Base-by-base conservation (phyloP, 1,139 yeast genomes). In the Candida sanyaensis region DNA sequence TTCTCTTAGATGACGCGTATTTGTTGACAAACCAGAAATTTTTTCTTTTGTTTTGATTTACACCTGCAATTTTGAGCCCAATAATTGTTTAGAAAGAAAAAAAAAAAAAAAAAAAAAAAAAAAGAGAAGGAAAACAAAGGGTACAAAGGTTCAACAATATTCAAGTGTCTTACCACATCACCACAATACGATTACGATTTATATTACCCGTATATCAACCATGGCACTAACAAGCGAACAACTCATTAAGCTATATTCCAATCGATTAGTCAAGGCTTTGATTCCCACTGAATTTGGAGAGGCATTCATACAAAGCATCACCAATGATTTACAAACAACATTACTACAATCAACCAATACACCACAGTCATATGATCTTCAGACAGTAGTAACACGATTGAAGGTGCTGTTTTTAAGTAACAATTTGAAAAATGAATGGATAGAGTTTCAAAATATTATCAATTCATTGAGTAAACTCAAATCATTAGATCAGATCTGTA, bases 261-360 rank as follows among this genome's bases (percentile, higher is more conserved):
- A 64, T 37, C 60, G 80, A 30, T 60, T 76, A 37, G 77, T 73
- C 41, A 65, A 63, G 47, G 61, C 76, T 10, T 55, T 75, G 33
- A 65, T 74, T 0, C 80, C 81, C 2, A 41, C 57, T 0, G 77
- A 71, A 38, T 63, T 72, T 44, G 77, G 78, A 0, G 66, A 67
- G 2, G 77, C 70, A 37, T 74, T 69, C 49, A 57, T 61, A 2
- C 69, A 70, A 43, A 66, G 71, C 34, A 58, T 74, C n/a, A 58
- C 67, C 27, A 58, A 53, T 44, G 77, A 73, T 31, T 50, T 73
- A 29, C 55, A 59, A 45, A 46, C 51, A 10, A 41, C 64, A n/a
- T 28, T 49, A 47, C 47, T 54, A 49, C 27, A 36, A n/a, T 29
- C 29, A 24, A 54, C 44, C 41, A 32, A 51, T 41, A 47, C 48